A percentile compares a stretch with the other conserved stretches of the same genome.
Conservation (phyloP, 345 rosid species). For the Zanthoxylum bungeanum region DNA sequence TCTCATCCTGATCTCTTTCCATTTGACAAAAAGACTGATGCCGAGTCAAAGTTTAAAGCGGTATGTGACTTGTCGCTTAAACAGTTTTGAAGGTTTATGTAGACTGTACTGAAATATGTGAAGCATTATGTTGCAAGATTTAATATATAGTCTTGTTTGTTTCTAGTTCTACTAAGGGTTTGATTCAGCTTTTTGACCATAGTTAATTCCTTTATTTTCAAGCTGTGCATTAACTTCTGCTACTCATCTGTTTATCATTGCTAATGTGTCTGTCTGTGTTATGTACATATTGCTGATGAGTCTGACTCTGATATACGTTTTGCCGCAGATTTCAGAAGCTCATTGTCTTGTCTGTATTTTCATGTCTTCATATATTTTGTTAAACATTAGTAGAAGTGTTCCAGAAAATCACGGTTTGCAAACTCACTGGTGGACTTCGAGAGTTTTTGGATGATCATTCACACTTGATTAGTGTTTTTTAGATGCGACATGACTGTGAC, state of each 20-base stretch:
- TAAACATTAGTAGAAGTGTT: background rate
- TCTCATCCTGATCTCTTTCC: conserved; percentile 92
- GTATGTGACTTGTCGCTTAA: conserved; percentile 19
- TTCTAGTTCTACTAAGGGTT: background rate
- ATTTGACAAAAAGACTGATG: conserved; percentile 49
- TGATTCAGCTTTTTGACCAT: background rate
- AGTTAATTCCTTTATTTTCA: background rate
- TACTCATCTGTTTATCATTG: too few relatives aligned
- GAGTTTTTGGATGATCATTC: conserved; percentile 14
- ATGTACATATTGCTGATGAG: background rate
- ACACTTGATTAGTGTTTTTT: background rate
- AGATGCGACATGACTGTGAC: too few relatives aligned
- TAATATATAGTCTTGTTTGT: background rate
- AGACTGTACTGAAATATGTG: too few relatives aligned
- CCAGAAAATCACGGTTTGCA: conserved; percentile 27
- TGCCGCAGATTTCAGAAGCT: conserved; percentile 70
- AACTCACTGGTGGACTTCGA: conserved; percentile 28
- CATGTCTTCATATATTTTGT: conserved; percentile 8
- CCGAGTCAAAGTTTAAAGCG: conserved; percentile 79
- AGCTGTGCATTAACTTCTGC: background rate
- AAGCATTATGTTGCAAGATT: background rate
- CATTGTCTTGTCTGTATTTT: conserved; percentile 56
- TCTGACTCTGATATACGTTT: conserved; percentile 17
- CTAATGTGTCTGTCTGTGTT: background rate
- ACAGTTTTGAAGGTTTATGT: background rate